phyloP scores from a whole-genome alignment of 179 eudicot genomes.

The Carnegiea gigantea region DNA sequence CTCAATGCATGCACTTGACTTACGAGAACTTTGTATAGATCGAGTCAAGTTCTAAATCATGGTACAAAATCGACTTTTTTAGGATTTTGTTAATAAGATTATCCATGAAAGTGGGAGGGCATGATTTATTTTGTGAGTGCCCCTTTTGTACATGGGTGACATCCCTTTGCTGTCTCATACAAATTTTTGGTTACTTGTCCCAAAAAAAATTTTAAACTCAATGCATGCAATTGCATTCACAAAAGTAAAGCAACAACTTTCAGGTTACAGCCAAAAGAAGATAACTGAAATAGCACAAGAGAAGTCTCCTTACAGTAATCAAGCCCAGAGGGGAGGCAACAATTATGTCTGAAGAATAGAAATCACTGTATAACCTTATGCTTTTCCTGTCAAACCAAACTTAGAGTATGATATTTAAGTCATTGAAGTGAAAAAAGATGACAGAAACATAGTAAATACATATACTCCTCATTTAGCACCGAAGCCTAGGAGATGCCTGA shows the following conservation, averaged over 20 bases:
- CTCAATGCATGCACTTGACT: background rate
- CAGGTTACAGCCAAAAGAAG: background rate
- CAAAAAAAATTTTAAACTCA: no score
- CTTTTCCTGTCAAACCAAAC: constrained; percentile 59
- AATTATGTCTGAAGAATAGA: constrained; percentile 85
- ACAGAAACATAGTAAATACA: background rate
- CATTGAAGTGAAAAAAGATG: background rate
- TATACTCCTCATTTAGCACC: background rate
- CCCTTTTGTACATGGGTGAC: no score
- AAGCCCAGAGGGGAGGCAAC: constrained; percentile 95
- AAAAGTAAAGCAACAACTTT: constrained; percentile 6
- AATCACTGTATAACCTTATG: constrained; percentile 75
- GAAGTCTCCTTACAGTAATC: constrained; percentile 58
- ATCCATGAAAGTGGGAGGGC: no score
- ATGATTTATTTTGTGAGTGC: no score
- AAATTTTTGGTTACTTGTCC: no score
- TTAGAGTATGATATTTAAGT: background rate
- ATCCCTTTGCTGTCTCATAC: no score
- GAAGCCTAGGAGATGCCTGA: background rate
- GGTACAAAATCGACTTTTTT: no score
- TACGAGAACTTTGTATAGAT: no score
- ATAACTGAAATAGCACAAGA: constrained; percentile 15
- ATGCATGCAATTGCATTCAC: background rate
- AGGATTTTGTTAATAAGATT: no score
- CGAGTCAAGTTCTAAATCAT: no score